phyloP scores from a whole-genome alignment of 108 stramenopile genomes.

The Cylindrotheca closterium region DNA sequence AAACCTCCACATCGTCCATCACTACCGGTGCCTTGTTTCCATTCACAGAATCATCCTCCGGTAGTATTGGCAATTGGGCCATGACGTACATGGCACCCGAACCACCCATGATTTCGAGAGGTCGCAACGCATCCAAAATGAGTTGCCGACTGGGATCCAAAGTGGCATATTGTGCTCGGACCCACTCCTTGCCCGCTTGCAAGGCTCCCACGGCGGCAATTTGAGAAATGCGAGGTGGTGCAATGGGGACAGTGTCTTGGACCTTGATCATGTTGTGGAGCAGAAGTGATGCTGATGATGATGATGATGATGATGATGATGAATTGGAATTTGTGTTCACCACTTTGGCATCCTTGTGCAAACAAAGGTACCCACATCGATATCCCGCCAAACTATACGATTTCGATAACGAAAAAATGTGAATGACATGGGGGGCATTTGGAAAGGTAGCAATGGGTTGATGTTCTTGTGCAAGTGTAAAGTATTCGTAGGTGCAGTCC shows the following conservation, averaged over 20 bases:
- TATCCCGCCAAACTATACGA: constrained; percentile 92
- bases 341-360: constrained; percentile 37
- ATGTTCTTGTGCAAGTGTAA: constrained; percentile 48
- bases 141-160: constrained; percentile 63
- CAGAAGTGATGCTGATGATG: too few relatives aligned
- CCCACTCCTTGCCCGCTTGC: constrained; percentile 73
- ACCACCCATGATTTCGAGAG: constrained; percentile 69
- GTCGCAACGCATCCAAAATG: constrained; percentile 70
- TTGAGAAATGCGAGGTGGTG: constrained; percentile 82
- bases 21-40: background rate
- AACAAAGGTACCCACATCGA: constrained; percentile 86
- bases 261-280: constrained; percentile 46
- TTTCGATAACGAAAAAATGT: constrained; percentile 89
- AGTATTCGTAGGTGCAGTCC: constrained; percentile 95
- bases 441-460: constrained; percentile 44
- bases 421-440: constrained; percentile 69
- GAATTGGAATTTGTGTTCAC: constrained; percentile 6
- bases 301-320: constrained; percentile 4
- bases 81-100: constrained; percentile 94
- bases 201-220: constrained; percentile 86
- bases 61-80: constrained; percentile 64
- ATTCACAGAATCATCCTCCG: background rate
- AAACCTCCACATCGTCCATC: constrained; percentile 50
- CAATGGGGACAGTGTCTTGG: constrained; percentile 91
- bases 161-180: constrained; percentile 60